Evolutionary conservation across 495 filamentous ascomycete genomes (phyloP).

Genomic region (Penicillium coffeae): DNA sequence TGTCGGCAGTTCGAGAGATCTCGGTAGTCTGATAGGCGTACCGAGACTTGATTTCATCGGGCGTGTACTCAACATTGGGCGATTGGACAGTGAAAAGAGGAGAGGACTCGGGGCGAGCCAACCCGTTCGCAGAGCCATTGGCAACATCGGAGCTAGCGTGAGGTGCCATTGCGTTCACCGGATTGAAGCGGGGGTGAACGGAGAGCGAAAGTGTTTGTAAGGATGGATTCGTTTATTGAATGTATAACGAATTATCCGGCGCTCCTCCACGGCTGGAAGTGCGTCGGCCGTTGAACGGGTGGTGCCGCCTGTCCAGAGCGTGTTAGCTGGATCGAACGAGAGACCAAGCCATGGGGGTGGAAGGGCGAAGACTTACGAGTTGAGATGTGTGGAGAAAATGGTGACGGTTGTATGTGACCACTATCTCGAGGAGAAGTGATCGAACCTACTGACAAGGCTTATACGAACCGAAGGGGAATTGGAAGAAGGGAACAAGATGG

Average conservation of each 20-base stretch:
- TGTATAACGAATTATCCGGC: conserved; percentile 69
- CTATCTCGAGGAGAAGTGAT: conserved; percentile 39
- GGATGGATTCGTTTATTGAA: conserved; percentile 47
- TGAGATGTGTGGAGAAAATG: conserved; percentile 50
- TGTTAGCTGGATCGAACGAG: too few species aligned
- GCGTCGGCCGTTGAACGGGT: conserved; percentile 97
- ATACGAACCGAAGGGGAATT: conserved; percentile 27
- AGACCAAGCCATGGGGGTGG: too few species aligned
- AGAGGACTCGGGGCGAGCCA: conserved; percentile 45
- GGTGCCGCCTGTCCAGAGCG: conserved; percentile 65
- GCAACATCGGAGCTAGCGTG: conserved; percentile 71
- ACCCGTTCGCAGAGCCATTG: conserved; percentile 70
- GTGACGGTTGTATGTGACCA: conserved; percentile 46
- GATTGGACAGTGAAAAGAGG: conserved; percentile 83
- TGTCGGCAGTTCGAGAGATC: conserved; percentile 66
- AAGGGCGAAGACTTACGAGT: conserved; percentile 52
- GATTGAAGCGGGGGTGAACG: conserved; percentile 22
- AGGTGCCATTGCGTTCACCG: conserved; percentile 72
- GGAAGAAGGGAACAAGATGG: conserved; percentile 10
- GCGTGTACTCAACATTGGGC: conserved; percentile 87
- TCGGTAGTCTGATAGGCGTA: conserved; percentile 95
- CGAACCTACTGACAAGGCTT: conserved; percentile 35
- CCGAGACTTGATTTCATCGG: conserved; percentile 82
- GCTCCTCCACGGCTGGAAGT: conserved; percentile 82
- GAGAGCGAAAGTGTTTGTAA: conserved; percentile 13